Conservation (phyloP, 1,284 basidiomycete genomes). For the Peniophora sp. region DNA sequence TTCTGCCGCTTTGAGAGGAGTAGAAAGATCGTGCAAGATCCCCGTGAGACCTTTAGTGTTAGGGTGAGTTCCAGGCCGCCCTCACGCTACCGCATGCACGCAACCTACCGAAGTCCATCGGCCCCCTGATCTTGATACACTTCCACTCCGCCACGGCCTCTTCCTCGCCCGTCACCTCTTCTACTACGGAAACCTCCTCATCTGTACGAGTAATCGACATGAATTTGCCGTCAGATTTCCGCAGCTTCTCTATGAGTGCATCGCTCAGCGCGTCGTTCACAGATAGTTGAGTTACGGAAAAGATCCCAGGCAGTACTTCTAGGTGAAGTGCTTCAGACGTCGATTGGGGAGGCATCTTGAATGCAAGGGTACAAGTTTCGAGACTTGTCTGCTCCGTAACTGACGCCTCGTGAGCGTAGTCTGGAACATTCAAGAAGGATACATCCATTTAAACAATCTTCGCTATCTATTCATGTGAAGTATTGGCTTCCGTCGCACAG, state of each 20-base stretch:
- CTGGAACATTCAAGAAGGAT: no score
- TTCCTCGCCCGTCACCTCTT: conserved; percentile 23
- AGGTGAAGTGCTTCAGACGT: conserved; percentile 36
- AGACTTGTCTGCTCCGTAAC: no score
- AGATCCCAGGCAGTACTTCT: conserved; percentile 42
- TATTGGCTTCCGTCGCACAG: no score
- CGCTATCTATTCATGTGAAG: no score
- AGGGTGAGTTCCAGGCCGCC: background rate
- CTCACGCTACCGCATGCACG: conserved; percentile 2
- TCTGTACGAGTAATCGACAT: conserved; percentile 51
- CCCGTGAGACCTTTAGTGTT: conserved; percentile 42
- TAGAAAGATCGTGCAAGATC: conserved; percentile 47
- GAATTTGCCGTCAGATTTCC: conserved; percentile 20
- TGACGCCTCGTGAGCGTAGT: no score
- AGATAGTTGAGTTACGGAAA: conserved; percentile 50
- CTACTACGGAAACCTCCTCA: conserved; percentile 57
- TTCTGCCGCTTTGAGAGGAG: conserved; percentile 44
- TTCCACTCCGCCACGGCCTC: conserved; percentile 37
- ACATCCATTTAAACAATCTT: no score
- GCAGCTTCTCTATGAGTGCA: conserved; percentile 8
- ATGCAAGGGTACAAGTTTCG: background rate
- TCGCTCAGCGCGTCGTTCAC: conserved; percentile 18
- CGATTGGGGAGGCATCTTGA: background rate
- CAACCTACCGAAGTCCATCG: conserved; percentile 56
- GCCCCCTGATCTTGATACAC: conserved; percentile 56